phyloP scores from a whole-genome alignment of 2,329 filamentous ascomycete species.

The Nothopassalora personata region DNA sequence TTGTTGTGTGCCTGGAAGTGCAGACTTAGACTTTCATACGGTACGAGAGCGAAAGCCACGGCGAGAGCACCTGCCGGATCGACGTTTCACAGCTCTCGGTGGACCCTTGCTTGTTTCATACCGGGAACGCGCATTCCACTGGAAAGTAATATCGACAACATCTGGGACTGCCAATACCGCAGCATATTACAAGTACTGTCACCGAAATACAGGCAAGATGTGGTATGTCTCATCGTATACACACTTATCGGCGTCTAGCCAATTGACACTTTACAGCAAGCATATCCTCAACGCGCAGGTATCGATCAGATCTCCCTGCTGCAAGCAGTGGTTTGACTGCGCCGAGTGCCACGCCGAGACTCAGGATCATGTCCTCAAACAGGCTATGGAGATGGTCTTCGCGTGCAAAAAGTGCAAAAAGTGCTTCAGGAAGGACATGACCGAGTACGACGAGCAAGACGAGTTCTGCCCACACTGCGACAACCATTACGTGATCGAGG shows the following conservation, averaged over 20 bases:
- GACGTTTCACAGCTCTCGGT: neutral
- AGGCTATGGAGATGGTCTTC: constrained; percentile 79
- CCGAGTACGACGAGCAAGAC: constrained; percentile 91
- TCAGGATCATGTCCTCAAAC: constrained; percentile 67
- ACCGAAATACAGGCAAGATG: constrained; percentile 19
- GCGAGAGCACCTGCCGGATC: neutral
- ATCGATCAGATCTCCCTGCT: constrained; percentile 90
- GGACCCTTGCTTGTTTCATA: neutral
- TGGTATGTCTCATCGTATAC: constrained; percentile 19
- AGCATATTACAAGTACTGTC: neutral
- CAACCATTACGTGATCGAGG: constrained; percentile 95
- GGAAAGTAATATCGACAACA: neutral
- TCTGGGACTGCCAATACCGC: neutral
- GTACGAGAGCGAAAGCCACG: neutral
- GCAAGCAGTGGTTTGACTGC: constrained; percentile 98
- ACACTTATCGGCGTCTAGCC: too few species aligned
- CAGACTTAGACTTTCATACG: neutral
- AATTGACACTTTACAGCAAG: constrained; percentile 57
- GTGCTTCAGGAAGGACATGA: constrained; percentile 88
- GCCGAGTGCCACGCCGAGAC: constrained; percentile 85
- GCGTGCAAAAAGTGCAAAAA: constrained; percentile 99
- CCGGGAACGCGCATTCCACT: neutral
- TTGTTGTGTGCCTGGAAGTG: neutral
- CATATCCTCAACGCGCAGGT: constrained; percentile 98
- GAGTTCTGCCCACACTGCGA: constrained; percentile 99